Percentiles rank a stretch among this genome's conserved stretches.
These are phyloP conservation scores for Noccaea bulbosa DNA, from an alignment of 345 rosid species.

Conservation along the genomic window DNA sequence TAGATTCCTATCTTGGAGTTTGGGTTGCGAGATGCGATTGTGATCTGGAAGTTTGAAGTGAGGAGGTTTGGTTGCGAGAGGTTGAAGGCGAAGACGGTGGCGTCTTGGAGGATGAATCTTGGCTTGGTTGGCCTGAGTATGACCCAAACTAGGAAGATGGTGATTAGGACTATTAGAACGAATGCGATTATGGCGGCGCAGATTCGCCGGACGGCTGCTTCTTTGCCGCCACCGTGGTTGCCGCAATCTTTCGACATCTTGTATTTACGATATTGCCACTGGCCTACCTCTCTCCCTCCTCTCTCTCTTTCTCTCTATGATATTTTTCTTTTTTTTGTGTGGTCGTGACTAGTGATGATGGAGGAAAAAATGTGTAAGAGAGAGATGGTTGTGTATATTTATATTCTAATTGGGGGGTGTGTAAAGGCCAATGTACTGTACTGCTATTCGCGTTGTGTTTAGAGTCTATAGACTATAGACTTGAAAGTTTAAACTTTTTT, in stretches of 20 bases:
- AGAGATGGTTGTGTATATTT: constrained; percentile 30
- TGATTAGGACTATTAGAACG: constrained; percentile 56
- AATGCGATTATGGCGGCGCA: constrained; percentile 51
- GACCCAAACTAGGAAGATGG: constrained; percentile 78
- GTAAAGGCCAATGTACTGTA: background rate
- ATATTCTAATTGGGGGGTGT: constrained; percentile 10
- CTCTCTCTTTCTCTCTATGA: constrained; percentile 7
- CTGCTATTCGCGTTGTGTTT: constrained; percentile 31
- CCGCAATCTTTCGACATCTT: constrained; percentile 47
- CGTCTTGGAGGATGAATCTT: constrained; percentile 83
- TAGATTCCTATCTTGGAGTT: constrained; percentile 81
- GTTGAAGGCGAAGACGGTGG: constrained; percentile 88
- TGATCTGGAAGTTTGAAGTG: constrained; percentile 80
- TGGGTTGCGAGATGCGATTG: constrained; percentile 77
- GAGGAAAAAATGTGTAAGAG: constrained; percentile 27
- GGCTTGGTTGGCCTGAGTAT: constrained; percentile 83
- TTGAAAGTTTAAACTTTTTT: background rate
- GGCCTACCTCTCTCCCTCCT: background rate
- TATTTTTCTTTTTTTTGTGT: background rate
- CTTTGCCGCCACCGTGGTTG: constrained; percentile 46
- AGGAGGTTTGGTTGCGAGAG: constrained; percentile 67
- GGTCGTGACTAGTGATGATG: constrained; percentile 38
- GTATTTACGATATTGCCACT: constrained; percentile 42
- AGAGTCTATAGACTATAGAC: background rate
- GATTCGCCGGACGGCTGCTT: constrained; percentile 38